Evolutionary conservation across 108 stramenopile genomes (phyloP).

Genomic region (Conticribra weissflogii): DNA sequence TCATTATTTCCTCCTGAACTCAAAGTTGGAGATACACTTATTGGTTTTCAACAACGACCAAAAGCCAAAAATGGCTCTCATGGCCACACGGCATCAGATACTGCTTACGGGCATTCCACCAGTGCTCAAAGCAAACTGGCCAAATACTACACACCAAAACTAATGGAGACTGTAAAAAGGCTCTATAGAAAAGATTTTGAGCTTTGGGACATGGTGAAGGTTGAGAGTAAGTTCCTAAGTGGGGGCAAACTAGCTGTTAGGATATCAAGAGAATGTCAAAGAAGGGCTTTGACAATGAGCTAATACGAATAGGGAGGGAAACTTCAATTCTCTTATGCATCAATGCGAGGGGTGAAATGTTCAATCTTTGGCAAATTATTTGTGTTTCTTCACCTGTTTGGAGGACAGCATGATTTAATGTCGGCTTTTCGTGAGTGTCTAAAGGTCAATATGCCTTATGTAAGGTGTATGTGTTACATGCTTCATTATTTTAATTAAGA

Average conservation of each 20-base stretch:
- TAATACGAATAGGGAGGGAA: too few relatives aligned
- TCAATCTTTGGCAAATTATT: too few relatives aligned
- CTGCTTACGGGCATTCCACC: conserved; percentile 29
- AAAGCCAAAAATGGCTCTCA: neutral
- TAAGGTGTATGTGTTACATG: too few relatives aligned
- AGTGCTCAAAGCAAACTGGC: conserved; percentile 11
- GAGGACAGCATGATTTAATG: too few relatives aligned
- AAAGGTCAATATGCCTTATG: too few relatives aligned
- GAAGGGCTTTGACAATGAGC: neutral
- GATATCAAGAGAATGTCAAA: conserved; percentile 11
- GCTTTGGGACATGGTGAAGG: conserved; percentile 21
- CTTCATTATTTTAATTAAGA: too few relatives aligned
- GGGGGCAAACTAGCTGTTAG: conserved; percentile 17
- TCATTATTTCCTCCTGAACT: conserved; percentile 2
- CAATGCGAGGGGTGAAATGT: too few relatives aligned
- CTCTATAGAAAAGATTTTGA: conserved; percentile 19
- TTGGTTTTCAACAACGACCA: conserved; percentile 27
- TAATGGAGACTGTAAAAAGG: conserved; percentile 17
- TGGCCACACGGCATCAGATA: conserved; percentile 2
- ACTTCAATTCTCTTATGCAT: too few relatives aligned
- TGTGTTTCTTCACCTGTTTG: too few relatives aligned
- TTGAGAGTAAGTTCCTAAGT: conserved; percentile 7
- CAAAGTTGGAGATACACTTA: conserved; percentile 6
- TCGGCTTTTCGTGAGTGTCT: too few relatives aligned
- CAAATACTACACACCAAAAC: conserved; percentile 11